Evolutionary conservation across 2,329 filamentous ascomycete species (phyloP), one percentile per base, ranked within the genome.

Genomic region (Aspergillus sp.): DNA sequence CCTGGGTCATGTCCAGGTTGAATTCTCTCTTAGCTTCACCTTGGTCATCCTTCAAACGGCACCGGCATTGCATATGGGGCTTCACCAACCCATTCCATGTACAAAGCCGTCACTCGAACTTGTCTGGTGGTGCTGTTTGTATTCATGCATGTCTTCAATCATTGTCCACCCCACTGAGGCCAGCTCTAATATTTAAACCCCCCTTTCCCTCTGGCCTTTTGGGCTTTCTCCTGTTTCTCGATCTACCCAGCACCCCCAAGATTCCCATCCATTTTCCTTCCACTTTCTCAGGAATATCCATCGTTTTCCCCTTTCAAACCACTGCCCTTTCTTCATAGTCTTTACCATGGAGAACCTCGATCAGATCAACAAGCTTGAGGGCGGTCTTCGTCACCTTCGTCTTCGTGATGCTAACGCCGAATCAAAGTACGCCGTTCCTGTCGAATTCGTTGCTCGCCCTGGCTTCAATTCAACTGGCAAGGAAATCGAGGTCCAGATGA

Each of bases 391-490:
- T n/a, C 61, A 66, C 48, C 62, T 71, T 54, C 54, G 61, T 23
- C 45, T 64, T n/a, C 61, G 63, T 37, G 62, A 62, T 59, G 63
- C 71, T 67, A 68, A 75, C 62, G 59, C 67, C 21, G 27, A 63
- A 12, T 23, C 24, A 47, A 67, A 75, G 73, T 74, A 73, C 56
- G 44, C 58, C 8, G 60, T 75, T n/a, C 68, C 70, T 0, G 68
- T 71, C 1, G 64, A 72, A 7, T 68, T 68, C 33, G 68, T 71
- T 14, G 66, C 69, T 53, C 85, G 86, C 2, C 83, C 83, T 0
- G 80, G 76, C 0, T 86, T 83, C 70, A 89, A 87, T 60, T 82
- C 74, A 0, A 77, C 79, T 7, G 88, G 87, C 2, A 84, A 82
- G 60, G 69, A 78, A 0, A 80, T 86, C 19, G 68, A 74, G 0